Evolutionary conservation across 1,284 basidiomycete species (phyloP).

Genomic region (Exsudoporus floridanus): DNA sequence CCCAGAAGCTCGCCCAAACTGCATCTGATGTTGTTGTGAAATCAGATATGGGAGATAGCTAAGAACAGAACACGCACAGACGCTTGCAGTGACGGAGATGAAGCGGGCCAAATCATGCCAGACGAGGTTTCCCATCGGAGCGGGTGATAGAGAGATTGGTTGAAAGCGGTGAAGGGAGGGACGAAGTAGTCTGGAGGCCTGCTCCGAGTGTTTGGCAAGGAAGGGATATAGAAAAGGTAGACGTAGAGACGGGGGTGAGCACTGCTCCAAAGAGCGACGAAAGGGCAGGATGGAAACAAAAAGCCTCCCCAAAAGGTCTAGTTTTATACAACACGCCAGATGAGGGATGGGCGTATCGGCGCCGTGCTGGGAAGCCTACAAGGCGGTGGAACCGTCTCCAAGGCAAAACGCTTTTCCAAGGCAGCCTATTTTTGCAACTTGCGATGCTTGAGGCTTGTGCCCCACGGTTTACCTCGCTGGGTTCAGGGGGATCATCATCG

Average conservation of each 20-base stretch:
- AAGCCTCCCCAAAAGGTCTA: not conserved
- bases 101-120: constrained; percentile 80
- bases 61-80: constrained; percentile 57
- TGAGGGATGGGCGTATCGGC: no score
- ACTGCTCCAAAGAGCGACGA: not conserved
- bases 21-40: constrained; percentile 50
- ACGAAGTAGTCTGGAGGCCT: constrained; percentile 10
- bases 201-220: constrained; percentile 5
- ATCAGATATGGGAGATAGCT: constrained; percentile 1
- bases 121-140: constrained; percentile 74
- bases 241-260: not conserved
- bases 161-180: not conserved
- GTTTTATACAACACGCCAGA: not conserved
- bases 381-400: constrained; percentile 5
- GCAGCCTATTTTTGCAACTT: not conserved
- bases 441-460: not conserved
- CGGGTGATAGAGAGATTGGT: constrained; percentile 4
- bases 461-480: not conserved
- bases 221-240: not conserved
- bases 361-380: not conserved
- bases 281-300: not conserved
- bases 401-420: not conserved
- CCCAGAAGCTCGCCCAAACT: constrained; percentile 78
- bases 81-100: constrained; percentile 67
- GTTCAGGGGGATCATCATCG: not conserved